Evolutionary conservation across 2,329 filamentous ascomycete genomes (phyloP).

Genomic region (Stagonosporopsis cucurbitacearum): DNA sequence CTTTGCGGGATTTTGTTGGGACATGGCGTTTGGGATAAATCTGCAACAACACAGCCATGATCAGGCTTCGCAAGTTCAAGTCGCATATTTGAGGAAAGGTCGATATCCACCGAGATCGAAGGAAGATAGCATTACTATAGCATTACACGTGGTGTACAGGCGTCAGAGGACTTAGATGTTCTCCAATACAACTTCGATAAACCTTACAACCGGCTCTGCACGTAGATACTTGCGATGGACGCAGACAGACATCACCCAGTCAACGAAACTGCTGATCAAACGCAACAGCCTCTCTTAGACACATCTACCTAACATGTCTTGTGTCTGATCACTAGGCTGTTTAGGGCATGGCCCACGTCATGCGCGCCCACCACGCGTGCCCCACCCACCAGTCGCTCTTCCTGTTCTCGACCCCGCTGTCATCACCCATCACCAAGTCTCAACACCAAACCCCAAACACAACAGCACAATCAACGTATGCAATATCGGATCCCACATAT

Average conservation of each 20-base stretch:
- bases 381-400: constrained; percentile 14
- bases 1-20: not conserved
- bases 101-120: not conserved
- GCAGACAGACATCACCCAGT: not conserved
- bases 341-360: constrained; percentile 17
- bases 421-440: constrained; percentile 15
- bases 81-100: not conserved
- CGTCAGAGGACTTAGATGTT: not conserved
- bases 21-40: constrained; percentile 9
- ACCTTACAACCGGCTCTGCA: not conserved
- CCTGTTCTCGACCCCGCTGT: constrained; percentile 17
- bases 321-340: not conserved
- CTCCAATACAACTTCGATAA: not conserved
- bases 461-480: constrained; percentile 6
- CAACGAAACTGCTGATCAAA: not conserved
- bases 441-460: constrained; percentile 3
- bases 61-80: not conserved
- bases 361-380: constrained; percentile 21
- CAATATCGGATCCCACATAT: not conserved
- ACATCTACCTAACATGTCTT: not conserved
- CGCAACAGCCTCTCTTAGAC: not conserved
- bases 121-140: constrained; percentile 5
- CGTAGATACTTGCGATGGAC: not conserved
- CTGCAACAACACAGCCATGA: not conserved
- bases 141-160: constrained; percentile 10